A percentile compares a stretch with the other conserved stretches of the same genome.
These are phyloP conservation scores for Fusarium sp. DNA, from an alignment of 2,329 filamentous ascomycete species.

Conservation along the genomic window DNA sequence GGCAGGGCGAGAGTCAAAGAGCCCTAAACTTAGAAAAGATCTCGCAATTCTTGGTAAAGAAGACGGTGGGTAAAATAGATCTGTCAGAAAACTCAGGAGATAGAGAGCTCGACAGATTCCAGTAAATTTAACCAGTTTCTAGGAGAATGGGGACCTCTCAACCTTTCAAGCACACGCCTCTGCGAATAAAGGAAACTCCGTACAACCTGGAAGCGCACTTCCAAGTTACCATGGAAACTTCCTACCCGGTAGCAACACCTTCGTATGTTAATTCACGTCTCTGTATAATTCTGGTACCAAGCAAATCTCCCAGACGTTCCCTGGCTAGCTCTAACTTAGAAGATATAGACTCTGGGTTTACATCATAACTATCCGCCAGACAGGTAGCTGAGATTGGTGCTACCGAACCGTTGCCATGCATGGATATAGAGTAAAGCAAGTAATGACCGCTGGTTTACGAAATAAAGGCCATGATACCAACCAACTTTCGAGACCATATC, in stretches of 20 bases:
- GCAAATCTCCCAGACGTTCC: not conserved
- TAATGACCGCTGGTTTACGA: not conserved
- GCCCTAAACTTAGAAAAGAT: not conserved
- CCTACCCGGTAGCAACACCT: not conserved
- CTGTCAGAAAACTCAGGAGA: not conserved
- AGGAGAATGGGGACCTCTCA: not conserved
- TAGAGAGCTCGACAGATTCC: not conserved
- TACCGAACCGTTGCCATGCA: not conserved
- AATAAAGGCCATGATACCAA: not conserved
- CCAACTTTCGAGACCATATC: not conserved
- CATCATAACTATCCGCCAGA: too few relatives aligned
- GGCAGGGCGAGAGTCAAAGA: not conserved
- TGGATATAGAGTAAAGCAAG: not conserved
- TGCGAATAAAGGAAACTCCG: not conserved
- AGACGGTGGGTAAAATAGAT: rapidly evolving
- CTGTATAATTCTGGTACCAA: not conserved
- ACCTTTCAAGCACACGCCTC: not conserved
- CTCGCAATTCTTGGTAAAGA: not conserved
- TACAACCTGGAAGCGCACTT: not conserved
- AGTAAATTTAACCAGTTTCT: not conserved
- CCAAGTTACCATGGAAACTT: not conserved
- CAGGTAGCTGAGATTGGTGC: not conserved
- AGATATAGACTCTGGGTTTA: not conserved
- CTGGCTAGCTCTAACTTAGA: too few relatives aligned
- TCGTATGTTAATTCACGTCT: too few relatives aligned